These are phyloP conservation scores for Penicillium parvum DNA, from an alignment of 495 filamentous ascomycete species.

Conservation along the genomic window DNA sequence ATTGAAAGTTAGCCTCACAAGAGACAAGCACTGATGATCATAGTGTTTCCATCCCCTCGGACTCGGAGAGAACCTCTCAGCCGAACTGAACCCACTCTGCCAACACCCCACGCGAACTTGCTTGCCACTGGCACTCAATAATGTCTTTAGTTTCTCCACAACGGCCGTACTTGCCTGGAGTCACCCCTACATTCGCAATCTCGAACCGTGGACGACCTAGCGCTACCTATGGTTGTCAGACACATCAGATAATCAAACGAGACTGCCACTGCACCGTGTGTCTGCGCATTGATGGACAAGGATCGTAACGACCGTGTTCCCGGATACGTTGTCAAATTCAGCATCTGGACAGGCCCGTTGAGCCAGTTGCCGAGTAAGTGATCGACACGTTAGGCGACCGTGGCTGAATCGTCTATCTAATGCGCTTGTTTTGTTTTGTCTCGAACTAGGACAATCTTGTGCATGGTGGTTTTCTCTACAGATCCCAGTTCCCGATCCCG, in stretches of 20 bases:
- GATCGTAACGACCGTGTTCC: background rate
- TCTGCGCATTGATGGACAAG: too few relatives aligned
- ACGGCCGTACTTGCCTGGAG: background rate
- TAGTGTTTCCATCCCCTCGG: background rate
- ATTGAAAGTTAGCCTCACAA: background rate
- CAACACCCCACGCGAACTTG: slow-evolving; percentile 3
- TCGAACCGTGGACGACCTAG: too few relatives aligned
- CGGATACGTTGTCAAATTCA: background rate
- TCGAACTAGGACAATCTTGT: too few relatives aligned
- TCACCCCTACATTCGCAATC: background rate
- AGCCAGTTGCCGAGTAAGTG: background rate
- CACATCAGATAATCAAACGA: too few relatives aligned
- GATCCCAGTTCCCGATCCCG: too few relatives aligned
- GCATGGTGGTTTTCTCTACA: too few relatives aligned
- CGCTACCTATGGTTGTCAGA: too few relatives aligned
- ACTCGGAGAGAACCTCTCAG: background rate
- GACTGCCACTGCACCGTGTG: too few relatives aligned
- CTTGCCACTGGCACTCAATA: slow-evolving; percentile 11
- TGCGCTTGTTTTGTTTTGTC: too few relatives aligned
- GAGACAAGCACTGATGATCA: background rate
- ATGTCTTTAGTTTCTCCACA: slow-evolving; percentile 3
- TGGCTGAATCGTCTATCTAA: background rate
- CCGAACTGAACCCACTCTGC: slow-evolving; percentile 1
- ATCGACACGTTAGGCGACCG: background rate
- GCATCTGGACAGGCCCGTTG: background rate